Evolutionary conservation across 2,329 filamentous ascomycete species (phyloP), one percentile per base, ranked within the genome.

Genomic region (Fusarium setosum): DNA sequence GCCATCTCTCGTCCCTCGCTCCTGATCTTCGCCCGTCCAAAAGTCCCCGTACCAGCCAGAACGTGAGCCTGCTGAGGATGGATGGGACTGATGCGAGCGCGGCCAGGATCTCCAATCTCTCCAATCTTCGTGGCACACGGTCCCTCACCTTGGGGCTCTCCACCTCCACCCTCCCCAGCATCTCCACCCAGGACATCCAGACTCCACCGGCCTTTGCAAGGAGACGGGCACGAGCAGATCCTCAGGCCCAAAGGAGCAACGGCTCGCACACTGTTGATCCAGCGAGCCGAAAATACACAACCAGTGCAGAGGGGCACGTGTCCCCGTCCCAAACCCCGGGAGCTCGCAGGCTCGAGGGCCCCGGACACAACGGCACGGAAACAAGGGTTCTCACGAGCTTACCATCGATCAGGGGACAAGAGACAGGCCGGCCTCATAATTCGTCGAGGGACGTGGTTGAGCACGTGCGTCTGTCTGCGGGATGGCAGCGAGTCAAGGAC

Each of bases 271-370:
- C 45, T 41, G 56, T 17, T 13, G 29, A 42, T 58, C 41, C 21
- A 49, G 44, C 48, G 29, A 49, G 56, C 52, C 50, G 48, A 56
- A 66, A 59, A 49, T 54, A 41, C 42, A 62, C 57, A 60, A 53
- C 68, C 45, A 71, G 57, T 66, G 44, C 68, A 71, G 58, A 57
- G 60, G 56, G 65, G 70, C 70, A 72, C 70, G 70, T 72, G 70
- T 70, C 61, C 41, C 40, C 50, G 31, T 69, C 49, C 23, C 35
- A 57, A 58, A 62, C 44, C 56, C 56, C 37, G 31, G 59, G 34
- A 56, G 47, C 38, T 62, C 44, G 44, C 52, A 60, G 51, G 60
- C 44, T 41, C 47, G 41, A 51, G 26, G 51, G 20, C 53, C 42
- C 34, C 23, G 23, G 47, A 32, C 23, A 58, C 35, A 42, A 49